A percentile compares a stretch with the other conserved stretches of the same genome.
Conservation (phyloP, 1,284 basidiomycete species). For the Ustilago cynodontis region DNA sequence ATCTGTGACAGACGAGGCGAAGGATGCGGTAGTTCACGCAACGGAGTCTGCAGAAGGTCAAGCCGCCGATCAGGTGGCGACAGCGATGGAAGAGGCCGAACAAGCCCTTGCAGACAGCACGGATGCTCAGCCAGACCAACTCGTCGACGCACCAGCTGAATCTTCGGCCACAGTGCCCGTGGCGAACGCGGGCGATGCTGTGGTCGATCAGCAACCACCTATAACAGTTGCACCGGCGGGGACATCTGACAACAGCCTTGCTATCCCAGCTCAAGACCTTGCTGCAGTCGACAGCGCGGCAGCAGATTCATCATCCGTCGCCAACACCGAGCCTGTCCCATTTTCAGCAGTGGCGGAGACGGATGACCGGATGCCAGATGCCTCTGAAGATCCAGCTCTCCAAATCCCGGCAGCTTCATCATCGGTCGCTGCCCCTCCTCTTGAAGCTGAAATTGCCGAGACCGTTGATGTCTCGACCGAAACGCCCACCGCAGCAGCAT, state of each 20-base stretch:
- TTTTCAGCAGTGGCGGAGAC: background rate
- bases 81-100: slow-evolving; percentile 8
- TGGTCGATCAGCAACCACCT: background rate
- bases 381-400: background rate
- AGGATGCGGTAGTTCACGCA: background rate
- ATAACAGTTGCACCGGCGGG: background rate
- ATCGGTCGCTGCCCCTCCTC: background rate
- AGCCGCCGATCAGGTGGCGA: slow-evolving; percentile 3
- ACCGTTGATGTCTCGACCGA: background rate
- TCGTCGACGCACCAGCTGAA: background rate
- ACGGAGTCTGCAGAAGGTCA: background rate
- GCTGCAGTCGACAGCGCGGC: background rate
- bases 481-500: background rate
- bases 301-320: background rate
- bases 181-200: background rate
- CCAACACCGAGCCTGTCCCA: background rate
- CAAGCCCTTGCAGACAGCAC: slow-evolving; percentile 5
- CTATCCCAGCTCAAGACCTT: background rate
- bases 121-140: background rate
- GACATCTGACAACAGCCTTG: background rate
- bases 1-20: background rate
- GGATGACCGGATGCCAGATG: background rate
- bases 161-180: background rate
- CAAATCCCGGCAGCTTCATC: background rate
- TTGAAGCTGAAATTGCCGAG: background rate